Base-by-base conservation (phyloP, 2,329 filamentous ascomycete species). In the Hypoxylon sp. region DNA sequence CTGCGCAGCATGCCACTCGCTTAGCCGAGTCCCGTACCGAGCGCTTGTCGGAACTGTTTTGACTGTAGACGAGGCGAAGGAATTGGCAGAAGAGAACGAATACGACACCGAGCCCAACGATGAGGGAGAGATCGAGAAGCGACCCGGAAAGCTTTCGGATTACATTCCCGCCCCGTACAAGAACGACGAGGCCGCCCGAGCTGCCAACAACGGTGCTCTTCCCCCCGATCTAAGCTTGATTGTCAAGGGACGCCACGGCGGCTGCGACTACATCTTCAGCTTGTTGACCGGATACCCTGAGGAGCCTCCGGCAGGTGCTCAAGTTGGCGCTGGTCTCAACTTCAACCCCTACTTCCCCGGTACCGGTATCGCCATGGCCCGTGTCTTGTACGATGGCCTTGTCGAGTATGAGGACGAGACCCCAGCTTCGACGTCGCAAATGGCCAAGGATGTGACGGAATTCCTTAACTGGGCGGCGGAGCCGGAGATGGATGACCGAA, bases 341-440 rank as follows among this genome's bases (percentile, higher is more conserved):
- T 99, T 99, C 89, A 99, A 99, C 88, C 95, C 95, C 65, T 99
- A 97, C 87, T 99, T 99, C 90, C 95, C 95, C 61, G 95, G 95
- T 78, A 98, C 95, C 73, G 94, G 94, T 78, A 99, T 99, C 79
- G 95, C 92, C 75, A 99, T 99, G 95, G 94, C 91, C 74, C 94
- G 95, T 88, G 95, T 98, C 65, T 89, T 99, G 65, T 99, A 97
- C 83, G 95, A 99, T 73, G 95, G 93, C 69, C 84, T 99, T 61
- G 95, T 99, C 68, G 95, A 99, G 80, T 99, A 98, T 83, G 95
- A 99, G 79, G 95, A 99, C 72, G 93, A 87, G 68, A 99, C 95
- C 43, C 92, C 93, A 54, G 95, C 95, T 51, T 92, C 94, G 66
- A 93, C 93, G 71, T 97, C 94, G 68, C 95, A 99, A 84, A 99